Percentiles rank a stretch among this genome's conserved stretches.
Evolutionary conservation across 768 basidiomycete species (phyloP).

Genomic region (Holtermannia corniformis): DNA sequence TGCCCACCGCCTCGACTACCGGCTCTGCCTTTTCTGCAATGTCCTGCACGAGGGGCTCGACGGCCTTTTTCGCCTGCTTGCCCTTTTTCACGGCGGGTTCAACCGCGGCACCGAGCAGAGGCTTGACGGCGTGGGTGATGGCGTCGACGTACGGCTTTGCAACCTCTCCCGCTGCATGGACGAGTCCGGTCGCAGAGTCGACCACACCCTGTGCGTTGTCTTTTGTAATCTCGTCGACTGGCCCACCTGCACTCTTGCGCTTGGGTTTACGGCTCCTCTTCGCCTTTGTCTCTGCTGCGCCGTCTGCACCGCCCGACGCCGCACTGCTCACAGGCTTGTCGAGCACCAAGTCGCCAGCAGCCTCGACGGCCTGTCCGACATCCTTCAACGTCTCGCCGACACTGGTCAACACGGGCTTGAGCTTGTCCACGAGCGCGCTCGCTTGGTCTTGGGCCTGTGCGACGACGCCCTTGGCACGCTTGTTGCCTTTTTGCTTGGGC

Average conservation of each 20-base stretch:
- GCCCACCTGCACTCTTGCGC: conserved; percentile 9
- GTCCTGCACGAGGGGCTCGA: not conserved
- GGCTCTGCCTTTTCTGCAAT: conserved; percentile 3
- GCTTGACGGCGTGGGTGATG: not conserved
- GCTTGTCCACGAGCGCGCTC: not conserved
- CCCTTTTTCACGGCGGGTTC: conserved; percentile 6
- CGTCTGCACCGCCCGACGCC: conserved; percentile 6
- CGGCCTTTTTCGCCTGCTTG: conserved; percentile 14
- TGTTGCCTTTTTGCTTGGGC: not conserved
- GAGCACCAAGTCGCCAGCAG: conserved; percentile 16
- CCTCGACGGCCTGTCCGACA: not conserved
- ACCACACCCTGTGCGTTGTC: not conserved
- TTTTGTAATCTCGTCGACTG: not conserved
- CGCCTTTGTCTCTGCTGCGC: conserved; percentile 15
- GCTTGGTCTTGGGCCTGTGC: not conserved
- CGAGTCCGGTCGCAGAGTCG: not conserved
- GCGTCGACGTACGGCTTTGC: not conserved
- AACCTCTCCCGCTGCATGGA: not conserved
- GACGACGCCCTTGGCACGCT: not conserved
- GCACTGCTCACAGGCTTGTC: conserved; percentile 16
- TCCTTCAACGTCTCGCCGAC: too few species aligned
- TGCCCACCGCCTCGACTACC: conserved; percentile 11
- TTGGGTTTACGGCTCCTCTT: conserved; percentile 18
- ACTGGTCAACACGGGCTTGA: too few species aligned
- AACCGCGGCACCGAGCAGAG: not conserved